Conservation (phyloP, 805 yeast genomes). For the Pachysolen tannophilus region DNA sequence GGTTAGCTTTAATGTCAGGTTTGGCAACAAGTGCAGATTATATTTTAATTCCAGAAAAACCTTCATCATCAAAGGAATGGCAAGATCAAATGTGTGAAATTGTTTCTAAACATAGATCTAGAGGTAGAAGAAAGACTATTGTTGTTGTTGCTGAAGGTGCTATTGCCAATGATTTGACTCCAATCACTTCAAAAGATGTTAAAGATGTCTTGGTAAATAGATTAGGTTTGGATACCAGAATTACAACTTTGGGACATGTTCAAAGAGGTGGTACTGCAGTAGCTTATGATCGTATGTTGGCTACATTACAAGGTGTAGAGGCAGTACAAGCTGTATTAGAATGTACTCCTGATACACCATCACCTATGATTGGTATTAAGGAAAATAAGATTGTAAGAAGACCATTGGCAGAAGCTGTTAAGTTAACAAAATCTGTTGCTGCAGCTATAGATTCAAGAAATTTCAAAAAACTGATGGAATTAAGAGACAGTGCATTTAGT, state of each 20-base stretch:
- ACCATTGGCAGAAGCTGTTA: constrained; percentile 68
- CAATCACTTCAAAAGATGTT: constrained; percentile 59
- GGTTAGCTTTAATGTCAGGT: constrained; percentile 81
- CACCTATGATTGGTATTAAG: constrained; percentile 69
- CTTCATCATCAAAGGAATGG: constrained; percentile 60
- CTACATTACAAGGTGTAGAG: constrained; percentile 76
- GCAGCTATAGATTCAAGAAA: constrained; percentile 56
- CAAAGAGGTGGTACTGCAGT: constrained; percentile 83
- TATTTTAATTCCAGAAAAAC: constrained; percentile 74
- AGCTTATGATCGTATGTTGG: constrained; percentile 63
- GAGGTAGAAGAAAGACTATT: constrained; percentile 72
- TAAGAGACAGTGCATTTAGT: constrained; percentile 64
- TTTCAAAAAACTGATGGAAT: constrained; percentile 60
- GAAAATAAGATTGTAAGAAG: constrained; percentile 64
- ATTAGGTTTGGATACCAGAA: constrained; percentile 68
- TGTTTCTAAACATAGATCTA: constrained; percentile 52
- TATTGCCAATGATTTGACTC: constrained; percentile 56
- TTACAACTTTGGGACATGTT: constrained; percentile 73
- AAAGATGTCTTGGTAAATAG: constrained; percentile 54
- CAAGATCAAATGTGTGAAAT: constrained; percentile 57
- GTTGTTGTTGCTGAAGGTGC: constrained; percentile 87
- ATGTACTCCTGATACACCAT: constrained; percentile 60
- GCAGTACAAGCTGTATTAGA: constrained; percentile 72
- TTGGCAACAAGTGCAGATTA: constrained; percentile 75
- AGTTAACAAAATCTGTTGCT: constrained; percentile 65